A percentile compares a stretch with the other conserved stretches of the same genome.
phyloP scores from a whole-genome alignment of 441 rosid genomes.

The Raphanus hybrid region DNA sequence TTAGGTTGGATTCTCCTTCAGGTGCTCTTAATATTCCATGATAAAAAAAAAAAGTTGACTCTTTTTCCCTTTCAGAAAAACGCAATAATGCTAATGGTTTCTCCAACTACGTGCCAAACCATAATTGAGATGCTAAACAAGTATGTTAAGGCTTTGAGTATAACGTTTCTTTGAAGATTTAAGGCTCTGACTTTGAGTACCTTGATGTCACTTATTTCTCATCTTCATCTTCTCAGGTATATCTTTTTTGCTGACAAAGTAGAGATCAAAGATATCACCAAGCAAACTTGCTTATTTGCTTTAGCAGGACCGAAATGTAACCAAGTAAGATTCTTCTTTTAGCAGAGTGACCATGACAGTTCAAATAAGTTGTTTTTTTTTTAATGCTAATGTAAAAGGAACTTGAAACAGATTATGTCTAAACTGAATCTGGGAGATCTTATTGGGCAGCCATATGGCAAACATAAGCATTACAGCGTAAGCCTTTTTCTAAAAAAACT shows the following conservation, averaged over 20 bases:
- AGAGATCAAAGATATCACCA: conserved; percentile 77
- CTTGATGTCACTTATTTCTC: neutral
- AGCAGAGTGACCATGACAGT: conserved; percentile 10
- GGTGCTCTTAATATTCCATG: neutral
- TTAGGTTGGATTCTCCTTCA: conserved; percentile 22
- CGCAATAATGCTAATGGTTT: conserved; percentile 69
- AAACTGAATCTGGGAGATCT: conserved; percentile 71
- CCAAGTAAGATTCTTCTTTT: conserved; percentile 51
- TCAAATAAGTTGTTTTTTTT: conserved; percentile 23
- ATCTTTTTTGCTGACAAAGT: conserved; percentile 84
- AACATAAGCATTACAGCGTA: conserved; percentile 78
- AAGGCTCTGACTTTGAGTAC: neutral
- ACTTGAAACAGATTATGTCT: conserved; percentile 60
- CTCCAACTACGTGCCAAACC: conserved; percentile 63
- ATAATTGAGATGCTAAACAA: conserved; percentile 70
- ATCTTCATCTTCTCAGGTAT: conserved; percentile 54
- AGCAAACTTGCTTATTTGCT: conserved; percentile 72
- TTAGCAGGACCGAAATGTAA: conserved; percentile 72
- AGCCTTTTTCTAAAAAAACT: conserved; percentile 34
- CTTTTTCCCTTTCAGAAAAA: conserved; percentile 63
- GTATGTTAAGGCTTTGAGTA: conserved; percentile 44
- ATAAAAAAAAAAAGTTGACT: neutral
- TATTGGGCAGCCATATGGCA: conserved; percentile 77
- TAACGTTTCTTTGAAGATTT: neutral
- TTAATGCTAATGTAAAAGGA: neutral